These are phyloP conservation scores for Knufia fluminis DNA, from an alignment of 2,329 filamentous ascomycete genomes.

Conservation along the genomic window DNA sequence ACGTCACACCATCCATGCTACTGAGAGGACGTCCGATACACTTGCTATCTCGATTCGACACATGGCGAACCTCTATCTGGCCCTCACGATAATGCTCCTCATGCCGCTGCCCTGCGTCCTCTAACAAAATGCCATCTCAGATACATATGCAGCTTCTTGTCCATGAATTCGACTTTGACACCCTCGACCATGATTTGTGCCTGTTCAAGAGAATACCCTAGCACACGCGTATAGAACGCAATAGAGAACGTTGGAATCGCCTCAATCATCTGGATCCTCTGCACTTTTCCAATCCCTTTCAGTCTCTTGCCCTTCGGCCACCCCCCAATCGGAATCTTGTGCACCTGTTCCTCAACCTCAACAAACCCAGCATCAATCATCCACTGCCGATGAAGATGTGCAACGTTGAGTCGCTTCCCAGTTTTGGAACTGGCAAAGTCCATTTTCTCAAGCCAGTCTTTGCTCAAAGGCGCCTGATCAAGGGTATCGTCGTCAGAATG, in stretches of 20 bases:
- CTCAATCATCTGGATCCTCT: conserved; percentile 29
- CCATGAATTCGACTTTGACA: conserved; percentile 28
- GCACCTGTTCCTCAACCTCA: conserved; percentile 21
- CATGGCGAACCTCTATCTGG: no score
- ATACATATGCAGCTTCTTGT: conserved; percentile 32
- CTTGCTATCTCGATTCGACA: no score
- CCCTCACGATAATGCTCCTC: no score
- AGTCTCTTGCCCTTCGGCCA: conserved; percentile 26
- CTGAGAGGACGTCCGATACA: no score
- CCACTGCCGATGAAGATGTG: conserved; percentile 18
- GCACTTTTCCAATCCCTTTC: conserved; percentile 23
- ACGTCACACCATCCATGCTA: no score
- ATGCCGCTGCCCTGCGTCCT: conserved; percentile 6
- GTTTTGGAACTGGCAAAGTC: conserved; percentile 8
- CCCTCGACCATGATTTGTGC: conserved; percentile 30
- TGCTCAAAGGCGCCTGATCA: conserved; percentile 10
- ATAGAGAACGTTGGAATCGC: conserved; percentile 29
- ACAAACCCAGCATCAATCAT: conserved; percentile 23
- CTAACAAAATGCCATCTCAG: conserved; percentile 13
- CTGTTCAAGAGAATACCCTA: conserved; percentile 32
- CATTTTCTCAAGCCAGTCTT: conserved; percentile 24
- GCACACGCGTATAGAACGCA: conserved; percentile 31
- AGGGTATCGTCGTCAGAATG: conserved; percentile 13
- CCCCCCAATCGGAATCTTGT: conserved; percentile 24
- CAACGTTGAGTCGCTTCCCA: conserved; percentile 23